A percentile compares a stretch with the other conserved stretches of the same genome.
Conservation (phyloP, 225 moss, liverwort and hornwort genomes). For the Marchantia paleacea region DNA sequence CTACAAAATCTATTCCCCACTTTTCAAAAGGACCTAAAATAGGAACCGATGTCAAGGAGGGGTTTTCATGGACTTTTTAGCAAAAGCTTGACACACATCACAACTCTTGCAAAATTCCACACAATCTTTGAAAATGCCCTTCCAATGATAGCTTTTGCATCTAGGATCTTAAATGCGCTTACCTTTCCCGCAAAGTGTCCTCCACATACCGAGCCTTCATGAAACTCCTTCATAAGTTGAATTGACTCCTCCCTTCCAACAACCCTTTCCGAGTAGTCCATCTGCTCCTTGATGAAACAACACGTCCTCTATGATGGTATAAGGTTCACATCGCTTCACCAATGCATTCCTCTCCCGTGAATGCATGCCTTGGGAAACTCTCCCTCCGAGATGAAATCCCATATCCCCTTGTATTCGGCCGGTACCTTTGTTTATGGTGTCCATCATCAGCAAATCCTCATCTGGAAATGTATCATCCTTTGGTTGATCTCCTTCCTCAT, state of each 20-base stretch:
- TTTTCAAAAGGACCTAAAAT: neutral
- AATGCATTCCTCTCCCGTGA: neutral
- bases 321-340: neutral
- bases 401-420: neutral
- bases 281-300: neutral
- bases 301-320: neutral
- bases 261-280: neutral
- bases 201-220: neutral
- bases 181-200: neutral
- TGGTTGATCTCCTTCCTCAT: neutral
- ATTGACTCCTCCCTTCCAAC: neutral
- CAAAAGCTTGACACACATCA: neutral
- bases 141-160: neutral
- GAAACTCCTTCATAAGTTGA: neutral
- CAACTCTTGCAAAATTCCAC: neutral
- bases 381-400: neutral
- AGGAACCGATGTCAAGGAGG: neutral
- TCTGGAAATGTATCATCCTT: neutral
- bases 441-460: neutral
- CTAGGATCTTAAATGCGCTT: neutral
- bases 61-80: neutral
- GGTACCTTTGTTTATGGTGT: neutral
- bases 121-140: neutral
- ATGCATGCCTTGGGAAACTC: no score
- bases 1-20: constrained; percentile 7